phyloP scores from a whole-genome alignment of 441 rosid species.

The Erodium trifolium region DNA sequence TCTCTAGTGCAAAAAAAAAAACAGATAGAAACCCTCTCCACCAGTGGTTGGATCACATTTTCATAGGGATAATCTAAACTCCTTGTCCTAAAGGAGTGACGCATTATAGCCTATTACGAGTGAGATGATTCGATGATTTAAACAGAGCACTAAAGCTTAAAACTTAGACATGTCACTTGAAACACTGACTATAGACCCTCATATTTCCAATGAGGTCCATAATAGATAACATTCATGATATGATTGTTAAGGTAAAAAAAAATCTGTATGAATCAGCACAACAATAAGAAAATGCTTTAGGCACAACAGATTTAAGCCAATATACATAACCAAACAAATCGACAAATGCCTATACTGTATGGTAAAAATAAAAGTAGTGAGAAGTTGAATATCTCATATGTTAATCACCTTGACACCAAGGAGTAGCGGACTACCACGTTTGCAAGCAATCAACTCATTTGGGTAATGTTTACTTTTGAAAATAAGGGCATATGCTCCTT shows the following conservation, averaged over 20 bases:
- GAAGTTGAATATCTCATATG: conserved; percentile 10
- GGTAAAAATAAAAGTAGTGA: background rate
- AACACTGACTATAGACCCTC: background rate
- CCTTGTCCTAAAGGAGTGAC: background rate
- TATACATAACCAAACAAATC: background rate
- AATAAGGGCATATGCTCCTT: conserved; percentile 97
- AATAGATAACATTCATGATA: background rate
- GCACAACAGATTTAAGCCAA: background rate
- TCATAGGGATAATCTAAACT: background rate
- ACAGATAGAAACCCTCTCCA: background rate
- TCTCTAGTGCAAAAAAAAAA: too few species aligned
- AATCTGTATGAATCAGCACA: background rate
- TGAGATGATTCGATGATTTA: background rate
- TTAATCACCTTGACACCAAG: conserved; percentile 87
- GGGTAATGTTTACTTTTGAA: conserved; percentile 92
- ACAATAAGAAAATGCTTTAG: background rate
- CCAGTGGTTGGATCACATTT: background rate
- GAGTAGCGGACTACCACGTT: conserved; percentile 92
- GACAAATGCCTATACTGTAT: too few species aligned
- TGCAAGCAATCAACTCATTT: conserved; percentile 91
- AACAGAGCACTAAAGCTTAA: background rate
- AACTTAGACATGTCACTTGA: background rate
- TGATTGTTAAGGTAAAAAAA: background rate
- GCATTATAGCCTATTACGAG: background rate
- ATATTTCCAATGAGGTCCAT: background rate